Conservation (phyloP, 805 yeast species). For the Kregervanrija delftensis region DNA sequence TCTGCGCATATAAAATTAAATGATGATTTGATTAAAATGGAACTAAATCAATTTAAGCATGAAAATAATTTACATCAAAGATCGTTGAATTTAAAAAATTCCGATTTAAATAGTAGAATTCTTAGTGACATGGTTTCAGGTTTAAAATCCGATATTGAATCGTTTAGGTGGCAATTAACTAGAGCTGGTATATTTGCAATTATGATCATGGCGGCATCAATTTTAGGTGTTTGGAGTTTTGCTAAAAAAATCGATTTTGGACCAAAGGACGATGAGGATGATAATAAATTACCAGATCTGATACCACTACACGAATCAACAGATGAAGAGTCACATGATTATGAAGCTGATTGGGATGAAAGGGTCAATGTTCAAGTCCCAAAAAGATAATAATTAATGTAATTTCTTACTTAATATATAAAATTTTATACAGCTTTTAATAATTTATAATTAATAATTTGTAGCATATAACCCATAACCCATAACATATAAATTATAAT, state of each 20-base stretch:
- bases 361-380: constrained; percentile 17
- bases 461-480: too few relatives aligned
- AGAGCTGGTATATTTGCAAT: constrained; percentile 81
- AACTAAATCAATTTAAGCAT: constrained; percentile 77
- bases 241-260: constrained; percentile 27
- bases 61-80: constrained; percentile 75
- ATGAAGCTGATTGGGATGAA: constrained; percentile 48
- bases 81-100: constrained; percentile 59
- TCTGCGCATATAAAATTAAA: constrained; percentile 47
- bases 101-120: constrained; percentile 79
- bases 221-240: constrained; percentile 46
- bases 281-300: constrained; percentile 19
- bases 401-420: neutral
- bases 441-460: neutral
- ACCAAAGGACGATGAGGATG: constrained; percentile 20
- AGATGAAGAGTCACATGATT: constrained; percentile 47
- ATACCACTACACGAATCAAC: constrained; percentile 43
- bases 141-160: constrained; percentile 79
- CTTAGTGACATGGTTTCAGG: constrained; percentile 76
- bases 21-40: constrained; percentile 71
- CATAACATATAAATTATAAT: neutral
- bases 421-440: neutral
- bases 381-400: neutral
- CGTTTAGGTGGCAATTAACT: constrained; percentile 88
- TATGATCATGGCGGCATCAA: constrained; percentile 52